phyloP scores from a whole-genome alignment of 208 protist species.

The Phytomonas sp. region DNA sequence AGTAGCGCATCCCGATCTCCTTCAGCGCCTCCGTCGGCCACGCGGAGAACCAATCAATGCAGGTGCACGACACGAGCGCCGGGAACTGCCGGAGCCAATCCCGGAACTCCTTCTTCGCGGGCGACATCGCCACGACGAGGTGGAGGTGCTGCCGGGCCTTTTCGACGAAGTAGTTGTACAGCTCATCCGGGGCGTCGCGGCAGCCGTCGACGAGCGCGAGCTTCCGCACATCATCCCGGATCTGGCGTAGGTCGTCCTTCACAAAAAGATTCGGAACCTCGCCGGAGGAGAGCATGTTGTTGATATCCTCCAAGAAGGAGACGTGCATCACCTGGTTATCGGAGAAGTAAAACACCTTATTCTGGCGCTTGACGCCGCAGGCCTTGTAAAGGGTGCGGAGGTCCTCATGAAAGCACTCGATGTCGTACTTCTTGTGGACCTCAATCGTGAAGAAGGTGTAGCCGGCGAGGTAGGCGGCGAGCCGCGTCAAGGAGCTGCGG shows the following conservation, averaged over 20 bases:
- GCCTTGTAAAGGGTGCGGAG: constrained; percentile 94
- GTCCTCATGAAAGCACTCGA: constrained; percentile 95
- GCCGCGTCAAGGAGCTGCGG: constrained; percentile 91
- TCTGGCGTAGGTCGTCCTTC: constrained; percentile 92
- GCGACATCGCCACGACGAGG: constrained; percentile 96
- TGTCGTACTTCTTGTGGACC: constrained; percentile 94
- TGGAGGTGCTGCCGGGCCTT: constrained; percentile 92
- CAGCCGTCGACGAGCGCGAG: constrained; percentile 83
- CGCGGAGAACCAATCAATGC: constrained; percentile 98
- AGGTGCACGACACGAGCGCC: constrained; percentile 95
- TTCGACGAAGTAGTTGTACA: constrained; percentile 96
- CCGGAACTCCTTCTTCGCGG: constrained; percentile 93
- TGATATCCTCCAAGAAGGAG: constrained; percentile 97
- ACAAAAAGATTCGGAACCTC: constrained; percentile 97
- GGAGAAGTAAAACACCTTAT: constrained; percentile 96
- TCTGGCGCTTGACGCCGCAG: constrained; percentile 91
- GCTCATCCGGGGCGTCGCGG: constrained; percentile 86
- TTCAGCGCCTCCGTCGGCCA: constrained; percentile 97
- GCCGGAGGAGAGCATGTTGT: constrained; percentile 96
- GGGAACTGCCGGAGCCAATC: constrained; percentile 97
- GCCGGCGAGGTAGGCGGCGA: constrained; percentile 94
- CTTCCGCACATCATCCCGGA: constrained; percentile 89
- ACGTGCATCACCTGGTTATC: constrained; percentile 97
- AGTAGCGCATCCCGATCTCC: constrained; percentile 87
- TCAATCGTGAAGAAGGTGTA: constrained; percentile 96